phyloP scores from a whole-genome alignment of 371 early-diverging fungal species.

The Syncephalastrum racemosum region DNA sequence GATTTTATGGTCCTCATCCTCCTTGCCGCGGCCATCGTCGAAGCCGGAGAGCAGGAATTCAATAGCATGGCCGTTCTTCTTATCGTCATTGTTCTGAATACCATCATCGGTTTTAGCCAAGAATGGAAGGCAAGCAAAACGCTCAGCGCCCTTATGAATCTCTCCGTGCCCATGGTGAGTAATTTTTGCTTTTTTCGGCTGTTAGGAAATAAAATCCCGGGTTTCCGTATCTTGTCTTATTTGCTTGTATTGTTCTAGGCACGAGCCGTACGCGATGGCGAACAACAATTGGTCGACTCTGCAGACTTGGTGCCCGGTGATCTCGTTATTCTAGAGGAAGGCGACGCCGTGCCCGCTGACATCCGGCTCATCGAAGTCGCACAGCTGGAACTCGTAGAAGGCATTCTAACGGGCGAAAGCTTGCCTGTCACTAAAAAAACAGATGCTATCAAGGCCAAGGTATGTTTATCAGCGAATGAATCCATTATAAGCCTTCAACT shows the following conservation, averaged over 20 bases:
- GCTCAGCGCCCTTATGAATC: conserved; percentile 83
- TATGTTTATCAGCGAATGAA: conserved; percentile 10
- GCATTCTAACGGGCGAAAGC: conserved; percentile 86
- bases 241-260: conserved; percentile 62
- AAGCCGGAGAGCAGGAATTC: conserved; percentile 73
- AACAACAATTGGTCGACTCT: conserved; percentile 67
- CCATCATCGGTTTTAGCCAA: conserved; percentile 87
- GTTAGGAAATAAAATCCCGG: background rate
- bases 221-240: conserved; percentile 2
- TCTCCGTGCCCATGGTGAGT: conserved; percentile 76
- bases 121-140: conserved; percentile 92
- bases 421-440: conserved; percentile 70
- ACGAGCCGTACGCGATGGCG: conserved; percentile 82
- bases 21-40: conserved; percentile 65
- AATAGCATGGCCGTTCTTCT: conserved; percentile 79
- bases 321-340: conserved; percentile 82
- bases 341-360: conserved; percentile 92
- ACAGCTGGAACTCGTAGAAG: conserved; percentile 84
- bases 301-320: conserved; percentile 88
- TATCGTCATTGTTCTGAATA: conserved; percentile 83
- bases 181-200: background rate
- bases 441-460: conserved; percentile 45
- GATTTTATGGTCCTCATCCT: conserved; percentile 93
- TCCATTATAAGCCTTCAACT: conserved; percentile 33
- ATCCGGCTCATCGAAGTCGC: conserved; percentile 79